Base-by-base conservation (phyloP, 2,329 filamentous ascomycete species). In the Claviceps sorghi region DNA sequence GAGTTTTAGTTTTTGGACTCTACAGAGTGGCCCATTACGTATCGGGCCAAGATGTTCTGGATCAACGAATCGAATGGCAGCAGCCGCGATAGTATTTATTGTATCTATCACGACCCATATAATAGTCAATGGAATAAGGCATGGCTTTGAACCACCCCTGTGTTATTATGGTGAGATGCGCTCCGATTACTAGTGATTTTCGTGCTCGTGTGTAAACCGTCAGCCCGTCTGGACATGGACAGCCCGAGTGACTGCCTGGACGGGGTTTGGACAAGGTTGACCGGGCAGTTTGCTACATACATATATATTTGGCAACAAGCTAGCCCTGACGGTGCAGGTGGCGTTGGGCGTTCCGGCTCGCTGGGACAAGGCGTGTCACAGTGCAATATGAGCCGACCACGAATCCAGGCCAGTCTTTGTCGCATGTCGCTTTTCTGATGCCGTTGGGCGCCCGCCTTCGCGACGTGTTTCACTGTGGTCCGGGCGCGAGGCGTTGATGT, bases 1-100 rank as follows among this genome's bases (percentile, higher is more conserved):
- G 49, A 51, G 42, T 51, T 46, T 40, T 29, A 47, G 49, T 47
- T 47, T 46, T 30, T n/a, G n/a, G n/a, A n/a, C n/a, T n/a, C n/a
- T 13, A 30, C 30, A 3, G 22, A 51, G 42, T 47, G 11, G 38
- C 46, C 8, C 49, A 51, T 26, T 1, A 6, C 17, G 9, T 8
- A 30, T 8, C 30, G 29, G 17, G 13, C 29, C 5, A n/a, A 19
- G 19, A 10, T 11, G 11, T 40, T n/a, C 3, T 26, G 34, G 15
- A 26, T 19, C 19, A 21, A 29, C 2, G 22, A 26, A 43, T 26
- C 10, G 13, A 11, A 45, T 46, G 34, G 22, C n/a, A 30, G 4
- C 22, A n/a, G 29, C n/a, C 3, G 30, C 29, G 15, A 15, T 17
- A 43, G 19, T 30, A 15, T 19, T 36, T 15, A 8, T 38, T 29